Percentiles rank a stretch among this genome's conserved stretches.
Conservation (phyloP, 345 rosid species). For the Ceriops decandra region DNA sequence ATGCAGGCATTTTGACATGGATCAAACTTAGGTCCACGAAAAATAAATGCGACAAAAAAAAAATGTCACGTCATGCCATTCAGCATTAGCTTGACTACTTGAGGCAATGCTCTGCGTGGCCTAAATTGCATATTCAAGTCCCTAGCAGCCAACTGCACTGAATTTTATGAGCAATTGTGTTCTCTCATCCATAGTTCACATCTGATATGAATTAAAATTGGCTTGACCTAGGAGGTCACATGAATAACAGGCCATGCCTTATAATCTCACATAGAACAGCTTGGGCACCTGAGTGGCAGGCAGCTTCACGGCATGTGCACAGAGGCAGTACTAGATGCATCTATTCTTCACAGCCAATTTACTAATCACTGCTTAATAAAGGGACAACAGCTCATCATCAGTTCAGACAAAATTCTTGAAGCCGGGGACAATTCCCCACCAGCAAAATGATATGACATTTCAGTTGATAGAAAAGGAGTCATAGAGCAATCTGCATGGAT, state of each 20-base stretch:
- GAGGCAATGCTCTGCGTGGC: too few relatives aligned
- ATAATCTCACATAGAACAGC: constrained; percentile 23
- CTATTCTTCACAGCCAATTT: constrained; percentile 39
- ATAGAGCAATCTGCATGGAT: background rate
- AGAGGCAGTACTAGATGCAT: constrained; percentile 57
- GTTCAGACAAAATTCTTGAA: background rate
- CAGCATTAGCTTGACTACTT: too few relatives aligned
- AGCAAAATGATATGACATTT: background rate
- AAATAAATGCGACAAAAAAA: too few relatives aligned
- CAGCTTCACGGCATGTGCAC: constrained; percentile 55
- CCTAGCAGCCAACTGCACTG: too few relatives aligned
- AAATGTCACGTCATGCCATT: too few relatives aligned
- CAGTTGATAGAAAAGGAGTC: background rate
- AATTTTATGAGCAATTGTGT: too few relatives aligned
- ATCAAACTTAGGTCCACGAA: too few relatives aligned
- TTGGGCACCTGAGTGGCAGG: constrained; percentile 35
- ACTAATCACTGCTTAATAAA: constrained; percentile 48
- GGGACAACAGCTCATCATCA: constrained; percentile 14
- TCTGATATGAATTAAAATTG: too few relatives aligned
- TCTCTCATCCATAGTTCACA: too few relatives aligned
- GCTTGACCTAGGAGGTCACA: background rate
- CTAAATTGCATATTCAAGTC: too few relatives aligned
- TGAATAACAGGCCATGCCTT: background rate
- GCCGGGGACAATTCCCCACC: background rate
- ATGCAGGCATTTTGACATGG: too few relatives aligned